phyloP scores from a whole-genome alignment of 2,329 filamentous ascomycete species.

The Pseudogymnoascus sp. region DNA sequence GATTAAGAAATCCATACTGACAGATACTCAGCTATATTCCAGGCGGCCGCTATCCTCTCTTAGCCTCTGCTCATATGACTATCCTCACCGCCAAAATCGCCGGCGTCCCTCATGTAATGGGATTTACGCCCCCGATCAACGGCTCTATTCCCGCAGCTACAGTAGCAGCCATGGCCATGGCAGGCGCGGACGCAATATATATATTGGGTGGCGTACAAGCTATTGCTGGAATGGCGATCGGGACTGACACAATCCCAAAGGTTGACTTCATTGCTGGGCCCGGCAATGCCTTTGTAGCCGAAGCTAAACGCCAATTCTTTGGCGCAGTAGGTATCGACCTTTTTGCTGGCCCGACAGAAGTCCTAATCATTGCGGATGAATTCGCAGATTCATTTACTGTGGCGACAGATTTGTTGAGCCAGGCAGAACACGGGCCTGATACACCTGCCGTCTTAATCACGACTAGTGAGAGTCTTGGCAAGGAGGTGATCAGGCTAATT shows the following conservation, averaged over 20 bases:
- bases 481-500: conserved; percentile 32
- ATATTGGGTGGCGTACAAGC: conserved; percentile 47
- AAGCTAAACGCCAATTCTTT: conserved; percentile 47
- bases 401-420: conserved; percentile 41
- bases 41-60: conserved; percentile 31
- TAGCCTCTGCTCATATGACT: conserved; percentile 49
- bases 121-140: conserved; percentile 44
- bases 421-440: conserved; percentile 47
- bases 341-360: conserved; percentile 46
- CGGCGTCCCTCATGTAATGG: conserved; percentile 43
- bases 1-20: background rate
- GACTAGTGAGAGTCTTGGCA: conserved; percentile 34
- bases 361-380: conserved; percentile 43
- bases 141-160: conserved; percentile 42
- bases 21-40: background rate
- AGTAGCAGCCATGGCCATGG: conserved; percentile 43
- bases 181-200: conserved; percentile 44
- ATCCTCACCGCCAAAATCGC: conserved; percentile 48
- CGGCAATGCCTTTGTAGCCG: conserved; percentile 48
- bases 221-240: conserved; percentile 44
- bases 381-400: conserved; percentile 38
- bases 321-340: conserved; percentile 49
- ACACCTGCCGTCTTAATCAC: conserved; percentile 45
- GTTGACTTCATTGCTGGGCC: conserved; percentile 48
- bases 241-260: conserved; percentile 41